phyloP scores from a whole-genome alignment of 1,284 basidiomycete species.

The Cystobasidium sp. region DNA sequence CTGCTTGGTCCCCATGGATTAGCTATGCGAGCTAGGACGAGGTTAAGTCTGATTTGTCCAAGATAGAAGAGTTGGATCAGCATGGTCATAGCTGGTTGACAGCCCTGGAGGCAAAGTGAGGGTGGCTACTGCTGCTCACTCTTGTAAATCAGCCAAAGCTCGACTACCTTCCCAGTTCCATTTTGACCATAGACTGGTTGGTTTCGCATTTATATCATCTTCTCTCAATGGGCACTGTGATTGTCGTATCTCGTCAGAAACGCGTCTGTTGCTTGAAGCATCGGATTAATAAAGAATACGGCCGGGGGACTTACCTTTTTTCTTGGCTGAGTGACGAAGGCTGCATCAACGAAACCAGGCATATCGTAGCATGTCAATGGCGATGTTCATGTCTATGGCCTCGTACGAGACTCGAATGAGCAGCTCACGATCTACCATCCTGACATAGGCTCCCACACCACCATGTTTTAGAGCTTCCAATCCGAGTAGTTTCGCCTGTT shows the following conservation, averaged over 20 bases:
- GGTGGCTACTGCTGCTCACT: conserved; percentile 5
- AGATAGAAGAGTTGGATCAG: not conserved
- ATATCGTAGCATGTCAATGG: not conserved
- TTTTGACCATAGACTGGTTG: conserved; percentile 33
- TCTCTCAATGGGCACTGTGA: conserved; percentile 40
- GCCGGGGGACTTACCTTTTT: conserved; percentile 23
- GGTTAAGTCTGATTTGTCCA: conserved; percentile 22
- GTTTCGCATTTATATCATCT: conserved; percentile 21
- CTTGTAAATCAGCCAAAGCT: conserved; percentile 30
- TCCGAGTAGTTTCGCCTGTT: conserved; percentile 23
- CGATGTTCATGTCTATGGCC: too few species aligned
- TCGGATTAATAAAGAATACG: not conserved
- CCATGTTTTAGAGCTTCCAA: conserved; percentile 41
- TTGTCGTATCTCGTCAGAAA: not conserved
- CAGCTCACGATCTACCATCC: conserved; percentile 14
- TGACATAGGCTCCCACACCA: conserved; percentile 37
- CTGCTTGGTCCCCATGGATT: conserved; percentile 37
- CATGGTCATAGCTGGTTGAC: not conserved
- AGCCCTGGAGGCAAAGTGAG: not conserved
- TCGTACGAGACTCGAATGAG: too few species aligned
- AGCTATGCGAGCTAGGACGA: conserved; percentile 38
- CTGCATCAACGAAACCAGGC: not conserved
- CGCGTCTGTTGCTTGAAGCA: not conserved
- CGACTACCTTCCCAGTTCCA: conserved; percentile 36
- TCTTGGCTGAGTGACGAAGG: conserved; percentile 35